Evolutionary conservation across 2,329 filamentous ascomycete species (phyloP), one percentile per base, ranked within the genome.

Genomic region (Arthroderma uncinatum): DNA sequence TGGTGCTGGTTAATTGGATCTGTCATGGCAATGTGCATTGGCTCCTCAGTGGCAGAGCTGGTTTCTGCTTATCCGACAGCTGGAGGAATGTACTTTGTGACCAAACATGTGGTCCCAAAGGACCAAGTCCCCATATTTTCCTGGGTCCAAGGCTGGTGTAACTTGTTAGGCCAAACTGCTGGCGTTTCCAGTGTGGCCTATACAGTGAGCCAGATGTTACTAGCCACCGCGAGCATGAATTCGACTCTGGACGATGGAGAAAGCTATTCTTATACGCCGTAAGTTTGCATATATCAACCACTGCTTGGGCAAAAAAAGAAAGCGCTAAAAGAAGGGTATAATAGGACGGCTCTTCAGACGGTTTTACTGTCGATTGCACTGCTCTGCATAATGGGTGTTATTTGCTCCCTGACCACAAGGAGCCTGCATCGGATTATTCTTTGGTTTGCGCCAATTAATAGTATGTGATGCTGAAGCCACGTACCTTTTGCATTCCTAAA

Each of bases 91-190:
- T 85, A 85, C 67, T 85, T 84, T 66, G 81, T 84, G 34, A 83
- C 81, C 8, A 84, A 84, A 63, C 78, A 82, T 64, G 81, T 85
- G 34, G 81, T 84, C 1, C 82, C 82, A 7, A 71, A 74, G 14
- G 75, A 82, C 57, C 78, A 83, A 64, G 80, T 83, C 30, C 78
- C 82, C 1, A 76, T 83, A 10, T 84, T 81, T 74, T 78, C 81
- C 0, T 85, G 82, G 82, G 73, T 84, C 44, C 81, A 84, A 57
- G 82, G 82, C n/a, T 84, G 82, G 82, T 82, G 80, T 64, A 85
- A 85, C 61, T 77, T 85, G 33, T 74, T 85, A 0, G 82, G 82
- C 6, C 82, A 85, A 67, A 82, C 81, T 6, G 79, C 80, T 10
- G 82, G 82, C 37, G 81, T 83, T 10, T 80, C 81, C 8, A 82